Conservation (phyloP, 2,329 filamentous ascomycete genomes). For the Clathrospora elynae region DNA sequence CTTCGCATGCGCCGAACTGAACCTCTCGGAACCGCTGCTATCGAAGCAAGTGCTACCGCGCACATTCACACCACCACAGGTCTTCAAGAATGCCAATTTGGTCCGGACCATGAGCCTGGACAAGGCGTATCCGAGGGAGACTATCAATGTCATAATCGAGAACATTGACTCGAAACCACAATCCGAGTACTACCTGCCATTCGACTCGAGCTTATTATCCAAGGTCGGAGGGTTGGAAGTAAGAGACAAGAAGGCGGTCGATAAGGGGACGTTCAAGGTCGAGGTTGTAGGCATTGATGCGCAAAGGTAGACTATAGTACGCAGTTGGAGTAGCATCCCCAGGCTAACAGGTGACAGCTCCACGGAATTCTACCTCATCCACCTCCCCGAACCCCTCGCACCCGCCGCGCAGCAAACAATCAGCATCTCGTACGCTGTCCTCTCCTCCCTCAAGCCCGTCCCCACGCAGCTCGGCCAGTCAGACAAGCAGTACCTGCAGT, state of each 20-base stretch:
- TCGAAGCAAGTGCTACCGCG: constrained; percentile 55
- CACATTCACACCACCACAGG: constrained; percentile 80
- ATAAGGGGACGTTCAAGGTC: constrained; percentile 69
- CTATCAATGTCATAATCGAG: constrained; percentile 91
- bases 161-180: constrained; percentile 81
- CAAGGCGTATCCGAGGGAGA: constrained; percentile 88
- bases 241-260: constrained; percentile 83
- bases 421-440: constrained; percentile 80
- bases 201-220: constrained; percentile 75
- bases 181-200: constrained; percentile 88
- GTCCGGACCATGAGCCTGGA: constrained; percentile 90
- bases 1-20: constrained; percentile 62
- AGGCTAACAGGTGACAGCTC: constrained; percentile 32
- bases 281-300: constrained; percentile 66
- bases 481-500: constrained; percentile 83
- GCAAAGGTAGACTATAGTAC: constrained; percentile 52
- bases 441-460: constrained; percentile 78
- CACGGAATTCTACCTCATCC: constrained; percentile 79
- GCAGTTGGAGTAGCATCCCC: neutral
- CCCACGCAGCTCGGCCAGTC: constrained; percentile 82
- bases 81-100: constrained; percentile 92
- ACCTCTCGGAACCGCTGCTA: constrained; percentile 62
- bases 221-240: constrained; percentile 87
- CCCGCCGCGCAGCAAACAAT: constrained; percentile 81
- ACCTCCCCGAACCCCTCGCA: constrained; percentile 74